Evolutionary conservation across 768 basidiomycete genomes (phyloP), one percentile per base, ranked within the genome.

Genomic region (Fomitopsis pulvina): DNA sequence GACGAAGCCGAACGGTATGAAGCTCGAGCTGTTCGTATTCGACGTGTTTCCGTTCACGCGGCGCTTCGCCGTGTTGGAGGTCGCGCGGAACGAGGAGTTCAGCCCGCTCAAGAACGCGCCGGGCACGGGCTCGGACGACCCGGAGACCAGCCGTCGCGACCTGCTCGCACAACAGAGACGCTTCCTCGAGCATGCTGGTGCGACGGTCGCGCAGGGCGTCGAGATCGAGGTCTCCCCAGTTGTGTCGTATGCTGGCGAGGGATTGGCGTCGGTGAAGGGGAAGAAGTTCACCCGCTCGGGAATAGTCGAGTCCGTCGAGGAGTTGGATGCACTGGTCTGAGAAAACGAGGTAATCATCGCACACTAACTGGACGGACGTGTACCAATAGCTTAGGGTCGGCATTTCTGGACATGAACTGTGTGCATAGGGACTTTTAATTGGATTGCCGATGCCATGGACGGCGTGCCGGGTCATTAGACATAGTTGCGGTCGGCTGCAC

Each of bases 71-170:
- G 91, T 97, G 34, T 69, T 98, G 63, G 93, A 97, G 66, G 92
- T 96, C 39, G 79, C 80, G 45, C 73, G 96, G 49, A 74, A 76
- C 52, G 90, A 95, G 52, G 95, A 98, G 69, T 99, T 99, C 60
- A 93, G 90, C 55, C 95, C 95, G 29, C 68, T 99, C 66, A 99
- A 99, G 75, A 99, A 99, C 61, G 95, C 93, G 7, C 92, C 93
- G 0, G 93, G 93, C 1, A 87, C 90, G 0, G 87, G 87, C 22
- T 75, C 87, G 14, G 95, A 98, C 64, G 85, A 92, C 63, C 88
- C 94, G 14, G 82, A 84, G 51, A 96, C 96, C 26, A 94, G 92
- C 58, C 79, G 93, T 41, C 77, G 81, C 34, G 95, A 98, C 69
- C 73, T 99, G 42, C 77, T 97, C 47, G 78, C 83, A 25, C 92